Evolutionary conservation across 2,329 filamentous ascomycete species (phyloP), one percentile per base, ranked within the genome.

Genomic region (Xylariales sp.): DNA sequence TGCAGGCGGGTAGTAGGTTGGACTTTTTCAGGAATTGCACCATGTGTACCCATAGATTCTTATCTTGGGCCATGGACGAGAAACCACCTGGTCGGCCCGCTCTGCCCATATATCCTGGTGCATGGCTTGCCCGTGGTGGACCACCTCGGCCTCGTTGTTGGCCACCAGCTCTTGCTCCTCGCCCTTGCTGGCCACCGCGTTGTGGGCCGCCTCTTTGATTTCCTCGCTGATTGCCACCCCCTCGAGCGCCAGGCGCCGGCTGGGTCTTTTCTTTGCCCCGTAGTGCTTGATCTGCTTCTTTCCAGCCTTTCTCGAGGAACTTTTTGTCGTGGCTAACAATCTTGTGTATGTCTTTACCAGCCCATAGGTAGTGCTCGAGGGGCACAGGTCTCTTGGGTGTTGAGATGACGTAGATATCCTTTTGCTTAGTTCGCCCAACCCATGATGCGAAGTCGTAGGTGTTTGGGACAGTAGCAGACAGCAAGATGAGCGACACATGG

Each of bases 341-440:
- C 64, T 95, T 96, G 68, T 89, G 77, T 58, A 95, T 93, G 27
- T 83, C 80, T 62, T 96, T 97, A 44, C 84, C 86, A 4, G 89
- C 90, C 93, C 93, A 98, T 1, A 98, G 74, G 55, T 91, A 98
- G 61, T 98, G 93, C 55, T 98, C 93, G 2, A 98, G 69, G 1
- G 93, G 93, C 1, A 98, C 88, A 0, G 93, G 93, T 45, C 93
- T 80, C 63, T 98, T 98, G 0, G 90, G 84, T 0, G 93, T 98
- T 0, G 93, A 97, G 42, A 98, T 98, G 53, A 98, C 93, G 59
- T 97, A 98, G 24, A 98, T 97, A 56, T 98, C 87, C 65, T 96
- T 97, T 66, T 95, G 91, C 68, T 98, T 98, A 1, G 93, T 98
- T 38, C 93, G 79, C 9, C 93, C 93, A 18, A 98, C 91, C 93